Conservation (phyloP, 108 stramenopile genomes). For the Schizochytrium sp. region DNA sequence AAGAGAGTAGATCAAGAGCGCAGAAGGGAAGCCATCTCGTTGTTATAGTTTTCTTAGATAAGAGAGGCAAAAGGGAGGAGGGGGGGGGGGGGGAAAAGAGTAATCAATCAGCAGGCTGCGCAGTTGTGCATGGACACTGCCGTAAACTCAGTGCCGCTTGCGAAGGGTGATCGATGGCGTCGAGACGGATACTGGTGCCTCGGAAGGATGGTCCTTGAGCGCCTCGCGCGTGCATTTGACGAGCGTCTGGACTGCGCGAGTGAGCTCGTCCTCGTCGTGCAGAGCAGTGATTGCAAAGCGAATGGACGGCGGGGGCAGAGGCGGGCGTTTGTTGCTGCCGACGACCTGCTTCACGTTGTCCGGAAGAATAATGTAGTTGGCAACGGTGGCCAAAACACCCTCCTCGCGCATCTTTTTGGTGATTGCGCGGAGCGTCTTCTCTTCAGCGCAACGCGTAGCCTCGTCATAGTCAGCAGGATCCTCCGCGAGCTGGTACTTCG, state of each 20-base stretch:
- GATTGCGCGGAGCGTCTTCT: not conserved
- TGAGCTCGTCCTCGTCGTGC: not conserved
- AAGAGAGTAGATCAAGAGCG: too few species aligned
- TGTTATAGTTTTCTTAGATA: too few species aligned
- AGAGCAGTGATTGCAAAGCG: not conserved
- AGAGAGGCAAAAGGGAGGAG: too few species aligned
- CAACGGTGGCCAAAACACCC: not conserved
- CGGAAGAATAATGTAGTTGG: not conserved
- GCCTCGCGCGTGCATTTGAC: not conserved
- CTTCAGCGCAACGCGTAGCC: not conserved
- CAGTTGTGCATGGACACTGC: too few species aligned
- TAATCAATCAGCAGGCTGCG: too few species aligned
- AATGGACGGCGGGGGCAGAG: not conserved
- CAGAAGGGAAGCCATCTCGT: too few species aligned
- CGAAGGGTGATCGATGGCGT: not conserved
- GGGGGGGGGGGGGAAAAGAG: too few species aligned
- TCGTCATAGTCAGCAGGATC: not conserved
- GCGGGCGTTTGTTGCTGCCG: not conserved
- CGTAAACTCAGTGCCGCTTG: not conserved
- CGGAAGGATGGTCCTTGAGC: not conserved
- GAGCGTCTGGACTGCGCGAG: not conserved
- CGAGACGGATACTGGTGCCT: not conserved
- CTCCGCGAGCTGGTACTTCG: slow-evolving; percentile 11
- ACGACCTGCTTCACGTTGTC: not conserved
- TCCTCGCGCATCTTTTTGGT: not conserved